phyloP scores from a whole-genome alignment of 2,329 filamentous ascomycete species.

The Nothophaeocryptopus gaeumannii region DNA sequence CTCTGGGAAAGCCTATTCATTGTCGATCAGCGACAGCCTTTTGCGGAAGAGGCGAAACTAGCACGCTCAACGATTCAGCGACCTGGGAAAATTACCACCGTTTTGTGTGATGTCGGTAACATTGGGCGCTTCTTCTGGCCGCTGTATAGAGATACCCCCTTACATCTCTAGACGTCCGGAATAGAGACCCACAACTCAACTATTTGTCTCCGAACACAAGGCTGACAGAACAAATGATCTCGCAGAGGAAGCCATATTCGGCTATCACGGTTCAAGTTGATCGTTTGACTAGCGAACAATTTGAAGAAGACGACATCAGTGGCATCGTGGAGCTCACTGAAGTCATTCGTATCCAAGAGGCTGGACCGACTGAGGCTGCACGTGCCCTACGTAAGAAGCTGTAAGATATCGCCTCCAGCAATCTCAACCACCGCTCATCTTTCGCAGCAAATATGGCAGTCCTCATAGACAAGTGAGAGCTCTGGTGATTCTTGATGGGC shows the following conservation, averaged over 20 bases:
- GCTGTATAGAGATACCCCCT: too few relatives aligned
- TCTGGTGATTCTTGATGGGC: slow-evolving; percentile 81
- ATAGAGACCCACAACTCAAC: too few relatives aligned
- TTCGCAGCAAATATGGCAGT: slow-evolving; percentile 78
- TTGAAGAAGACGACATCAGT: slow-evolving; percentile 84
- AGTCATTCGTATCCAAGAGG: slow-evolving; percentile 82
- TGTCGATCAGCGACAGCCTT: too few relatives aligned
- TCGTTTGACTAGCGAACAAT: slow-evolving; percentile 81
- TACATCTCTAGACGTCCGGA: too few relatives aligned
- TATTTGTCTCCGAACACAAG: background rate
- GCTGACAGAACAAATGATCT: background rate
- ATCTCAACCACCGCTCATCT: slow-evolving; percentile 1
- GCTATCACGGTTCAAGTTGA: slow-evolving; percentile 92
- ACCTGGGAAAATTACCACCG: too few relatives aligned
- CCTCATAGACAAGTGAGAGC: slow-evolving; percentile 89
- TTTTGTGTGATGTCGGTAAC: background rate
- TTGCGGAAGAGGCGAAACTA: too few relatives aligned
- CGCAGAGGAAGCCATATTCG: slow-evolving; percentile 77
- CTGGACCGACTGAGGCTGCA: slow-evolving; percentile 83
- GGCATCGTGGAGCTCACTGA: slow-evolving; percentile 94
- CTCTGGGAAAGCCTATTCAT: too few relatives aligned
- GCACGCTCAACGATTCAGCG: too few relatives aligned
- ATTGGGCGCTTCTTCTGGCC: background rate
- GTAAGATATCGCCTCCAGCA: slow-evolving; percentile 41
- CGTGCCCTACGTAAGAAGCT: slow-evolving; percentile 94